A percentile compares a stretch with the other conserved stretches of the same genome.
These are phyloP conservation scores for Cryptosporidium viatorum DNA, from an alignment of 169 alveolate genomes.

Conservation along the genomic window DNA sequence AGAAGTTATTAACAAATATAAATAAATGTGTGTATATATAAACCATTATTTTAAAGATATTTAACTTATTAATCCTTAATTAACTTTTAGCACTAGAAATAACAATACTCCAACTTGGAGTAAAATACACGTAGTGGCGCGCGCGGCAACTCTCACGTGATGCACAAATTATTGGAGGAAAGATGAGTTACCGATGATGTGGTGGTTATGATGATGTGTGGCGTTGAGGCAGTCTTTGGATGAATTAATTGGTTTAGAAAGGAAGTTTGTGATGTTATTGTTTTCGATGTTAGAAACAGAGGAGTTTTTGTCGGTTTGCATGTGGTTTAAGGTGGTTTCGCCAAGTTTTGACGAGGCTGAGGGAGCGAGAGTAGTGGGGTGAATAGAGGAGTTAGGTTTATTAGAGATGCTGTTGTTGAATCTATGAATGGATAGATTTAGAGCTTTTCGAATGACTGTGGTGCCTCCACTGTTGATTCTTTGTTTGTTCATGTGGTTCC, in stretches of 20 bases:
- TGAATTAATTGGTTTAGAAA: neutral
- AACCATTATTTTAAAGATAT: neutral
- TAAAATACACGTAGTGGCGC: neutral
- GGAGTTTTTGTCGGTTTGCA: neutral
- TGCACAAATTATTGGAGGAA: neutral
- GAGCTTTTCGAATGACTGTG: constrained; percentile 68
- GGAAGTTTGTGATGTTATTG: constrained; percentile 2
- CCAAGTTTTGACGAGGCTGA: neutral
- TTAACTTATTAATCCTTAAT: neutral
- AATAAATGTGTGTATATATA: neutral
- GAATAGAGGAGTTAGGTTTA: neutral
- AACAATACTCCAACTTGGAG: neutral
- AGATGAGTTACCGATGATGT: neutral
- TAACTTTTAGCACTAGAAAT: constrained; percentile 3
- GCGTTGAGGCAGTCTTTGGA: constrained; percentile 3
- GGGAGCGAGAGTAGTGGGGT: neutral
- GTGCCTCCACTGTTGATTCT: constrained; percentile 68
- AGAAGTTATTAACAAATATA: no score
- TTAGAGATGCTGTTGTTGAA: neutral
- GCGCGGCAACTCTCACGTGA: neutral
- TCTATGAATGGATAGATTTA: constrained; percentile 55
- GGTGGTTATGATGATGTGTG: neutral
- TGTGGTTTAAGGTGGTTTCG: neutral
- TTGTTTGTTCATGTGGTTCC: constrained; percentile 73
- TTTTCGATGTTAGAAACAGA: constrained; percentile 1